A percentile compares a stretch with the other conserved stretches of the same genome.
Evolutionary conservation across 176 grass and related monocot species (phyloP).

Genomic region (Dendrocalamus sinicus): DNA sequence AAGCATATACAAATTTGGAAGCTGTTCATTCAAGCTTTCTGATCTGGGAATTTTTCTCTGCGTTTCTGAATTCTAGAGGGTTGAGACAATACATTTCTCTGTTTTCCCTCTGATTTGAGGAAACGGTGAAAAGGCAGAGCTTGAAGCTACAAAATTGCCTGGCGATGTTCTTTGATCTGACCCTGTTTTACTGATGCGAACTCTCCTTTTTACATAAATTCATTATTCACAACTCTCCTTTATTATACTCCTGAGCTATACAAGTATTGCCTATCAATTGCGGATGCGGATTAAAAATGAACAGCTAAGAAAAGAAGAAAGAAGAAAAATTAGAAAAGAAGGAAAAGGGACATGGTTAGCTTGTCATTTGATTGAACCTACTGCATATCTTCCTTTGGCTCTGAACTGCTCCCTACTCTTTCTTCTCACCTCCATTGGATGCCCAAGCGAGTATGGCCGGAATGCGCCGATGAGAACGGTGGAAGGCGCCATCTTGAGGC

Average conservation of each 20-base stretch:
- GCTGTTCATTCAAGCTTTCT: conserved; percentile 19
- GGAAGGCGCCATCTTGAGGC: conserved; percentile 63
- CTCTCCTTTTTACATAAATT: conserved; percentile 37
- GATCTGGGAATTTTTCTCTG: not conserved
- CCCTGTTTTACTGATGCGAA: not conserved
- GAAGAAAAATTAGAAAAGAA: conserved; percentile 2
- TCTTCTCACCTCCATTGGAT: conserved; percentile 61
- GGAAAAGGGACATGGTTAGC: conserved; percentile 18
- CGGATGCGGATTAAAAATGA: conserved; percentile 17
- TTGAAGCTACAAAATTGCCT: not conserved
- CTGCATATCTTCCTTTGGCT: conserved; percentile 55
- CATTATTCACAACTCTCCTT: conserved; percentile 37
- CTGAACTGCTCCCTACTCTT: conserved; percentile 63
- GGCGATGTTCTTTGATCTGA: conserved; percentile 1
- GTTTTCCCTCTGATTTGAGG: not conserved
- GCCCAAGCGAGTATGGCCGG: conserved; percentile 61
- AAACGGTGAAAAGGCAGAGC: not conserved
- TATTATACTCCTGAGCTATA: conserved; percentile 43
- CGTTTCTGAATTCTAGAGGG: conserved; percentile 15
- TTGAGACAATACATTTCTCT: not conserved
- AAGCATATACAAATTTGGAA: conserved; percentile 33
- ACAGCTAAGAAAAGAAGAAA: conserved; percentile 30
- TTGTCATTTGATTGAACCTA: conserved; percentile 54
- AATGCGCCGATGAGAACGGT: conserved; percentile 72
- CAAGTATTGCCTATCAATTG: conserved; percentile 42